Conservation (phyloP, 805 yeast genomes). For the Scheffersomyces stipitis region DNA sequence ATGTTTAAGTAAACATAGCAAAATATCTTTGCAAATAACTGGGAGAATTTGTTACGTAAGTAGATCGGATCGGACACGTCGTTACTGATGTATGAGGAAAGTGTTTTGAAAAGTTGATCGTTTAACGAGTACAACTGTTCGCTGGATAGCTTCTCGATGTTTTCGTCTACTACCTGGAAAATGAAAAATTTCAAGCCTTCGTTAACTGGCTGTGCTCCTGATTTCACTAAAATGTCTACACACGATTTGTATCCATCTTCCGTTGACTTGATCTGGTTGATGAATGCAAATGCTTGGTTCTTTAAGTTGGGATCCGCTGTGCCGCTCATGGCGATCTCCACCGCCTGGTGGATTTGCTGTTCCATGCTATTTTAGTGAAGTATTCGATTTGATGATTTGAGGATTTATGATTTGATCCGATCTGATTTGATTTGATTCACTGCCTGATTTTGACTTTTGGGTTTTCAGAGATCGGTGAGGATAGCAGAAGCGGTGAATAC, state of each 20-base stretch:
- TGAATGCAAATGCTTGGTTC: conserved; percentile 51
- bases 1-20: conserved; percentile 34
- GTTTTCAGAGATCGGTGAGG: too few relatives aligned
- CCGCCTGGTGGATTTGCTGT: conserved; percentile 83
- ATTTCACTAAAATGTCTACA: conserved; percentile 43
- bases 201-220: conserved; percentile 28
- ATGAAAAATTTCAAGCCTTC: conserved; percentile 65
- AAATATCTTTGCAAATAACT: conserved; percentile 33
- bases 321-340: conserved; percentile 75
- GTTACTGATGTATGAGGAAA: conserved; percentile 21
- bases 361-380: too few relatives aligned
- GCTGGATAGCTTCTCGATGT: conserved; percentile 43
- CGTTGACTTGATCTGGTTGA: conserved; percentile 52
- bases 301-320: conserved; percentile 60
- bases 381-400: too few relatives aligned
- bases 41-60: conserved; percentile 37
- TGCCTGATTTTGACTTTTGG: too few relatives aligned
- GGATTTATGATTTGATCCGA: too few relatives aligned
- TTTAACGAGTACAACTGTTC: conserved; percentile 49
- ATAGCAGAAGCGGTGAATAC: too few relatives aligned
- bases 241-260: conserved; percentile 58
- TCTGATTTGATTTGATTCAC: too few relatives aligned
- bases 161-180: conserved; percentile 66
- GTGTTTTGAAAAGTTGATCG: conserved; percentile 46
- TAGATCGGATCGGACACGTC: conserved; percentile 25